Percentiles rank a stretch among this genome's conserved stretches.
These are phyloP conservation scores for Penicillium verrucosum DNA, from an alignment of 2,329 filamentous ascomycete genomes.

Conservation along the genomic window DNA sequence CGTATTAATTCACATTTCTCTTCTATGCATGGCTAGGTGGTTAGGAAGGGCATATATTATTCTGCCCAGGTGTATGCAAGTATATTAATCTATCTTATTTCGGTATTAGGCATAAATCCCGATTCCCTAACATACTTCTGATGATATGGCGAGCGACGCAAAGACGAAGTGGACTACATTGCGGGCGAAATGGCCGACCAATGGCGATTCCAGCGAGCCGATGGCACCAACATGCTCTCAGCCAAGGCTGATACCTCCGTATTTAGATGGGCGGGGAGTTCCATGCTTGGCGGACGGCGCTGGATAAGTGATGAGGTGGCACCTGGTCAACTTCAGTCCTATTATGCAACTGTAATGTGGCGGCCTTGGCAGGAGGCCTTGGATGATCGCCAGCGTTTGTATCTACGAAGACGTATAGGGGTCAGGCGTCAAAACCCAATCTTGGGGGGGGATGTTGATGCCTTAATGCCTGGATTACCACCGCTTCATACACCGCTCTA, in stretches of 20 bases:
- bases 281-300: conserved; percentile 38
- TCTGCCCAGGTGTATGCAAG: not conserved
- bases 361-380: conserved; percentile 5
- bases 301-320: conserved; percentile 47
- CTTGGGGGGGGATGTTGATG: too few species aligned
- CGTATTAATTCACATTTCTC: not conserved
- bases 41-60: not conserved
- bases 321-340: conserved; percentile 44
- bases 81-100: too few species aligned
- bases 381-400: not conserved
- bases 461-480: too few species aligned
- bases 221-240: conserved; percentile 33
- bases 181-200: conserved; percentile 34
- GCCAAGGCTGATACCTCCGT: conserved; percentile 28
- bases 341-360: conserved; percentile 44
- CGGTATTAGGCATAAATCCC: not conserved
- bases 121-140: not conserved
- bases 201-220: conserved; percentile 39
- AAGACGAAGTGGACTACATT: conserved; percentile 47
- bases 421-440: too few species aligned
- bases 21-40: not conserved
- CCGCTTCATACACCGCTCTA: too few species aligned
- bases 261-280: conserved; percentile 47
- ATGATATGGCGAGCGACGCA: conserved; percentile 37
- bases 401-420: too few species aligned